Conservation (phyloP, 192 early-diverging fungal genomes). For the Entrophospora sp. region DNA sequence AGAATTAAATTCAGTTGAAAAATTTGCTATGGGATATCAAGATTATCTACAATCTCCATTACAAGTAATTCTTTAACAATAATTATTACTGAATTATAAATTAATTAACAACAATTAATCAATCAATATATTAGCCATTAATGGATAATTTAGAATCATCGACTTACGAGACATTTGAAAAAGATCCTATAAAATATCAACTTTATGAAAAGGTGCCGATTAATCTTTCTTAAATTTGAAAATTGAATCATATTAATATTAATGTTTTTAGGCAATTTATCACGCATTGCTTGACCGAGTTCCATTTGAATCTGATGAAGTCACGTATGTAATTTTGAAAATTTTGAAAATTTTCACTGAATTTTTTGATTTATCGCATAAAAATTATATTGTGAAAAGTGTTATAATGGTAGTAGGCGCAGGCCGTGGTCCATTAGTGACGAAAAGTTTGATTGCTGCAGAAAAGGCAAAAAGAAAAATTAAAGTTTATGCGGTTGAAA, state of each 20-base stretch:
- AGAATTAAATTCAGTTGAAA: slow-evolving; percentile 50
- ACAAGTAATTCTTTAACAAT: slow-evolving; percentile 24
- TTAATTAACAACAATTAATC: neutral
- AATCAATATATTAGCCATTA: too few species aligned
- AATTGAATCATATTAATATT: slow-evolving; percentile 4
- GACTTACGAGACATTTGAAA: slow-evolving; percentile 96
- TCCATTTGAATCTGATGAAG: slow-evolving; percentile 25
- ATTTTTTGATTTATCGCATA: slow-evolving; percentile 7
- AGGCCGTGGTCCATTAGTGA: slow-evolving; percentile 90
- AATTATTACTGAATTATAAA: neutral
- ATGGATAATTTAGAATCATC: slow-evolving; percentile 91
- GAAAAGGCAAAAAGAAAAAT: slow-evolving; percentile 49
- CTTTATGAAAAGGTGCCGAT: slow-evolving; percentile 80
- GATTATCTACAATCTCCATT: slow-evolving; percentile 84
- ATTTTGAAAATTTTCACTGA: neutral
- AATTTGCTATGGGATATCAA: slow-evolving; percentile 77
- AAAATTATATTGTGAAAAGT: slow-evolving; percentile 25
- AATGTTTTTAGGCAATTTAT: slow-evolving; percentile 36
- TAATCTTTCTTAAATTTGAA: slow-evolving; percentile 23
- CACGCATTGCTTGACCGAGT: slow-evolving; percentile 48
- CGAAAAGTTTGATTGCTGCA: slow-evolving; percentile 74
- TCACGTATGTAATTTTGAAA: slow-evolving; percentile 6
- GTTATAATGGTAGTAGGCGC: slow-evolving; percentile 92
- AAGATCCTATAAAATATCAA: slow-evolving; percentile 88
- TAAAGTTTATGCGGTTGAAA: slow-evolving; percentile 82